These are phyloP conservation scores for Monascus ruber DNA, from an alignment of 2,329 filamentous ascomycete species.

Conservation along the genomic window DNA sequence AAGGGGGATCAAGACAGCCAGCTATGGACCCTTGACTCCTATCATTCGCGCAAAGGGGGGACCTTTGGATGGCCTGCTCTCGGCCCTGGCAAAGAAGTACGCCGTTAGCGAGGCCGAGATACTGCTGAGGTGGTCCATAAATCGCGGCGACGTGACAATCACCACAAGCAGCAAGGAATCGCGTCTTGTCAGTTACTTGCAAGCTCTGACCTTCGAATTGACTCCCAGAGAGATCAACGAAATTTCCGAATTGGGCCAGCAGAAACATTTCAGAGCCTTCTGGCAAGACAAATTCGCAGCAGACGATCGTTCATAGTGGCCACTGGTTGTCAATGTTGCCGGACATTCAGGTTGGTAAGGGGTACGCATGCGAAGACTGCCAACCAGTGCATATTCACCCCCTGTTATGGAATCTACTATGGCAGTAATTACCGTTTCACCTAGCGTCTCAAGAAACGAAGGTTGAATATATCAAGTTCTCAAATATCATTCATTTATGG, in stretches of 20 bases:
- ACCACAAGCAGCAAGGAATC: constrained; percentile 52
- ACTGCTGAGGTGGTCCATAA: constrained; percentile 48
- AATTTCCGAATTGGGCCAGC: constrained; percentile 37
- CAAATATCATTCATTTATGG: no score
- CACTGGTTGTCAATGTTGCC: neutral
- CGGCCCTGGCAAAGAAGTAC: constrained; percentile 48
- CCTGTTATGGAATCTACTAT: no score
- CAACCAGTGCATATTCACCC: no score
- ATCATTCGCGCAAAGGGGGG: constrained; percentile 45
- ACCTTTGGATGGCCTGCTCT: constrained; percentile 43
- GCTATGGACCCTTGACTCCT: constrained; percentile 36
- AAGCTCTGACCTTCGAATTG: constrained; percentile 45
- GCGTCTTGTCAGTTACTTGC: constrained; percentile 46
- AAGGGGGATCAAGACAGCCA: constrained; percentile 30
- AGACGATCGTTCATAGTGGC: constrained; percentile 26
- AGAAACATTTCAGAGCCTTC: constrained; percentile 42
- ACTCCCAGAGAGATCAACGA: constrained; percentile 47
- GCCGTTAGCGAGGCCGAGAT: constrained; percentile 47
- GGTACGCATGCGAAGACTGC: no score
- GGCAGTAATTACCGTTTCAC: no score
- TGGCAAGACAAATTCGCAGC: constrained; percentile 39
- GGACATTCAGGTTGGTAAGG: no score
- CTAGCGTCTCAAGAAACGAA: no score
- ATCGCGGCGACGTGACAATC: constrained; percentile 48
- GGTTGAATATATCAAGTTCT: no score